Evolutionary conservation across 495 filamentous ascomycete species (phyloP).

Genomic region (Corynascus novoguineensis): DNA sequence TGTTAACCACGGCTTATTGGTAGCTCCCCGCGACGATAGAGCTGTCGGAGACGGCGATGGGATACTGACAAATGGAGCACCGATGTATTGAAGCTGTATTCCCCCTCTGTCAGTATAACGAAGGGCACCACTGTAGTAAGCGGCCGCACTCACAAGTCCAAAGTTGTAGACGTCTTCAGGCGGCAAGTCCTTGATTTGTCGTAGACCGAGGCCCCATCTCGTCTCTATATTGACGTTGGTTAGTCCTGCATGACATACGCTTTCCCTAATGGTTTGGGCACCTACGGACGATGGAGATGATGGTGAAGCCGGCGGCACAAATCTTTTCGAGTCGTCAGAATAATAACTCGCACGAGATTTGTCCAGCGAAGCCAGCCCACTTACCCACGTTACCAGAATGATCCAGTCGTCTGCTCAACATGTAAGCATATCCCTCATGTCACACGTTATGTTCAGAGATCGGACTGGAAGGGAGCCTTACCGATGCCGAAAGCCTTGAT

Average conservation of each 20-base stretch:
- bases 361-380: not conserved
- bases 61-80: conserved; percentile 37
- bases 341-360: not conserved
- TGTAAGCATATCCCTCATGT: not conserved
- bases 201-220: conserved; percentile 39
- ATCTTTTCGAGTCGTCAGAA: conserved; percentile 16
- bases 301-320: conserved; percentile 25
- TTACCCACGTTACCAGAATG: conserved; percentile 36
- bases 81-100: conserved; percentile 36
- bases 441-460: too few species aligned
- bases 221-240: conserved; percentile 30
- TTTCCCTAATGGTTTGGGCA: not conserved
- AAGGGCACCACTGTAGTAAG: not conserved
- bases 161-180: conserved; percentile 34
- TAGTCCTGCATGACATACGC: not conserved
- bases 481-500: conserved; percentile 34
- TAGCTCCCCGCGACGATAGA: not conserved
- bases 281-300: conserved; percentile 30
- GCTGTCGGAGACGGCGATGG: not conserved
- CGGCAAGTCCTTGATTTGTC: conserved; percentile 30
- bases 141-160: conserved; percentile 28
- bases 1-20: not conserved
- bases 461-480: conserved; percentile 12
- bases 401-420: conserved; percentile 34
- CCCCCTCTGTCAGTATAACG: conserved; percentile 3